phyloP scores from a whole-genome alignment of 2,329 filamentous ascomycete species.

The Fusarium caatingaense region DNA sequence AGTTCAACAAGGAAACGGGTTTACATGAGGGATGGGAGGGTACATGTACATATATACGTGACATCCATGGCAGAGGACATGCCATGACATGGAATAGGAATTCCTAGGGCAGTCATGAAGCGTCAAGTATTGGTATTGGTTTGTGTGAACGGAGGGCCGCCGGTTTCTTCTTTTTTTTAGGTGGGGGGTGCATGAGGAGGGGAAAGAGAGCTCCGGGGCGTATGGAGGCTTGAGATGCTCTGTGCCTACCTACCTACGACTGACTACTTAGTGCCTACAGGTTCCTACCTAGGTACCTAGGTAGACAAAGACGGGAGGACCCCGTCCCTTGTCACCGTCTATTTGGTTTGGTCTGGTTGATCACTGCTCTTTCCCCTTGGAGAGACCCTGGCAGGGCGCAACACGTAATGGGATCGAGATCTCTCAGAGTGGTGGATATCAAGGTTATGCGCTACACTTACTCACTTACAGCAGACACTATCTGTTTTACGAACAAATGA shows the following conservation, averaged over 20 bases:
- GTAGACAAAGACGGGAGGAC: not conserved
- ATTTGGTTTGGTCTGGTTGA: not conserved
- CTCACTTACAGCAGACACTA: not conserved
- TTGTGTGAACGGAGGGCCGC: constrained; percentile 30
- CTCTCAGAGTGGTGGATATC: constrained; percentile 22
- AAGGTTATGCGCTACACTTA: constrained; percentile 24
- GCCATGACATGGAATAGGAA: constrained; percentile 7
- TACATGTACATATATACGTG: constrained; percentile 32
- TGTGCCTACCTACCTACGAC: not conserved
- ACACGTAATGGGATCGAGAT: constrained; percentile 35
- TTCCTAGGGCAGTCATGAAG: not conserved
- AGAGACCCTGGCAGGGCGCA: constrained; percentile 16
- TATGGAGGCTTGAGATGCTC: not conserved
- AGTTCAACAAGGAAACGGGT: constrained; percentile 22
- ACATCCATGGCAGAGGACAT: constrained; percentile 2
- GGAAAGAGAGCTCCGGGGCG: constrained; percentile 29
- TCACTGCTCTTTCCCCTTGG: constrained; percentile 3
- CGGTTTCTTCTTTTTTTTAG: constrained; percentile 15
- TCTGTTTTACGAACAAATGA: not conserved
- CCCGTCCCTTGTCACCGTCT: constrained; percentile 23
- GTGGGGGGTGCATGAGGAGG: constrained; percentile 5
- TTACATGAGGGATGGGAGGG: constrained; percentile 23
- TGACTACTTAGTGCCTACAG: not conserved
- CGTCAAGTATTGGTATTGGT: constrained; percentile 14
- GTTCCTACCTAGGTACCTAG: not conserved